Percentiles rank a stretch among this genome's conserved stretches.
Conservation (phyloP, 2,329 filamentous ascomycete genomes). For the Pseudocercospora vitis region DNA sequence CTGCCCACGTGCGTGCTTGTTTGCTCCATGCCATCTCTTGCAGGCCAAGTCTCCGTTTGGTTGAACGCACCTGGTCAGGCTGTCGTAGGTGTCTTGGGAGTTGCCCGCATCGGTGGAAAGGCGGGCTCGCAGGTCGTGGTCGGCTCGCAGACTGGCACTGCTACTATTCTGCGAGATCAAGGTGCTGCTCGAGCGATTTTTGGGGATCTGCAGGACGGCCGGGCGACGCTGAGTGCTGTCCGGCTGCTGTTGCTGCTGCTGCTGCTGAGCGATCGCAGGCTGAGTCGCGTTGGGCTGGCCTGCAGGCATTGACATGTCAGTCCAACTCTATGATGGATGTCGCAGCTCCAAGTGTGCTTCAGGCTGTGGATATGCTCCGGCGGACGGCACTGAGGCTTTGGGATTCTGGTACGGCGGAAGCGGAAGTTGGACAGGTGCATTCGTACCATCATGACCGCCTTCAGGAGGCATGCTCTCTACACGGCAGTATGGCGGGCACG, state of each 20-base stretch:
- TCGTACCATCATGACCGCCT: not conserved
- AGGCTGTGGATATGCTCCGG: not conserved
- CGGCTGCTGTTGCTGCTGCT: slow-evolving; percentile 11
- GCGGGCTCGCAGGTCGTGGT: slow-evolving; percentile 56
- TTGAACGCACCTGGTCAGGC: slow-evolving; percentile 72
- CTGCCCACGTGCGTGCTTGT: not conserved
- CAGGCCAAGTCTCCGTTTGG: no score
- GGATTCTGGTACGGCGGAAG: not conserved
- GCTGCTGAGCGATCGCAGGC: slow-evolving; percentile 15
- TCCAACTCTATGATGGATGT: not conserved
- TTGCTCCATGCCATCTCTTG: no score
- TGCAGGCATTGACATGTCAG: slow-evolving; percentile 10
- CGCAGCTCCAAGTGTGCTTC: not conserved
- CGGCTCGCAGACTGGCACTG: slow-evolving; percentile 46
- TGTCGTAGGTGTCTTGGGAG: slow-evolving; percentile 63
- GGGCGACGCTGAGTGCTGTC: slow-evolving; percentile 17
- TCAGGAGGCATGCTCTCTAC: slow-evolving; percentile 1
- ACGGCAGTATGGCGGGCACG: not conserved
- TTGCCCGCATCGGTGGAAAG: slow-evolving; percentile 76
- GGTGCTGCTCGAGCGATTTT: slow-evolving; percentile 53
- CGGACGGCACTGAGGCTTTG: no score
- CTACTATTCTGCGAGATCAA: slow-evolving; percentile 42
- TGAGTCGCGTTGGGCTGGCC: slow-evolving; percentile 14
- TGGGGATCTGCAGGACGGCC: slow-evolving; percentile 41
- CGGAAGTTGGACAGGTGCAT: not conserved